Evolutionary conservation across 1,284 basidiomycete species (phyloP).

Genomic region (Trametes hirsuta): DNA sequence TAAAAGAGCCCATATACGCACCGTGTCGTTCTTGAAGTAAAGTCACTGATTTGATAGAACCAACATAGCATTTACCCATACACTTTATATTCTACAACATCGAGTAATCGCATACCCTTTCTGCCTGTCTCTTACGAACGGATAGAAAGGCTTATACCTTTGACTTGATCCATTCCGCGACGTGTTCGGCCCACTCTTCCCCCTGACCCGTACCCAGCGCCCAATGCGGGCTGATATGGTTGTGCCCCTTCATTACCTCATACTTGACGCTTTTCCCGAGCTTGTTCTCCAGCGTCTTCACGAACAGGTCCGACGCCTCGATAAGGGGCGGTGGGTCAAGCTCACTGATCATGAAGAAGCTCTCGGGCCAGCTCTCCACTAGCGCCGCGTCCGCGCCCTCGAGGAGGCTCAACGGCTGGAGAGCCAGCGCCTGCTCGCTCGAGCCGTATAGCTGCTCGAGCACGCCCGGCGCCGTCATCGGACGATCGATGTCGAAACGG

Average conservation of each 20-base stretch:
- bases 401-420: slow-evolving; percentile 46
- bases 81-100: not conserved
- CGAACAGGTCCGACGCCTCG: slow-evolving; percentile 39
- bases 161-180: slow-evolving; percentile 43
- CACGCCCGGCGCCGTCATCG: slow-evolving; percentile 29
- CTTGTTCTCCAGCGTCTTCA: slow-evolving; percentile 37
- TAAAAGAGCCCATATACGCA: no score
- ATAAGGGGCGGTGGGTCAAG: slow-evolving; percentile 51
- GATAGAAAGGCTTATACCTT: not conserved
- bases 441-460: slow-evolving; percentile 50
- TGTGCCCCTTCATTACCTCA: slow-evolving; percentile 55
- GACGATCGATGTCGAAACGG: slow-evolving; percentile 36
- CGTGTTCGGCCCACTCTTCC: slow-evolving; percentile 62
- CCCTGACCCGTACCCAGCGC: slow-evolving; percentile 56
- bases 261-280: slow-evolving; percentile 33
- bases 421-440: slow-evolving; percentile 41
- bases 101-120: not conserved
- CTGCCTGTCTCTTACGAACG: not conserved
- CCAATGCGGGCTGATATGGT: slow-evolving; percentile 61
- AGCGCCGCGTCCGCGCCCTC: slow-evolving; percentile 37
- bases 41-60: no score
- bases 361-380: slow-evolving; percentile 44
- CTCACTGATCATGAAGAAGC: slow-evolving; percentile 53
- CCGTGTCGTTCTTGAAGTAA: no score
- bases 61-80: no score